Evolutionary conservation across 768 basidiomycete species (phyloP), one percentile per base, ranked within the genome.

Genomic region (Pulveroboletus sp.): DNA sequence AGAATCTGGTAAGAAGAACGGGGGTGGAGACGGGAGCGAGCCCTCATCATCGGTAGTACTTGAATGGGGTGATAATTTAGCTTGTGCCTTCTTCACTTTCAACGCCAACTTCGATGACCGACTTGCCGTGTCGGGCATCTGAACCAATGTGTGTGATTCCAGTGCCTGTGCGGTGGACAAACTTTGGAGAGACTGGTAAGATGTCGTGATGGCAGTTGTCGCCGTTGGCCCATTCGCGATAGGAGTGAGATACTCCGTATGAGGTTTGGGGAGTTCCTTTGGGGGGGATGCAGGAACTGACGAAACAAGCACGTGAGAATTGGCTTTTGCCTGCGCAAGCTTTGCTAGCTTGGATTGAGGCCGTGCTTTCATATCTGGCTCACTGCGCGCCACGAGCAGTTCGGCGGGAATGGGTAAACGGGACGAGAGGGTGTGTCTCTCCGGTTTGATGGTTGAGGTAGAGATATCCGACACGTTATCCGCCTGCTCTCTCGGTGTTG

Each of bases 161-260:
- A 48, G 43, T n/a, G 44, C 32, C 72, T 25, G 79, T 4, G 50
- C 11, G 5, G 63, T 58, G 6, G 69, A 81, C 8, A 90, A 72
- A 55, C 79, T 83, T 60, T 78, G 78, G 24, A 89, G 72, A 7
- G 83, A 80, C 51, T 89, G 87, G 53, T 88, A 89, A 0, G 84
- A 82, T 2, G 88, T 90, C 0, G 88, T 90, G 59, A 90, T 90
- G 2, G 88, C 88, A 14, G 87, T 89, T 1, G 88, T 90, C 12
- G 81, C 88, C n/a, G 86, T 82, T 4, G 85, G 70, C 1, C 88
- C 87, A 59, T 90, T 90, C n/a, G 85, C 85, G 38, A 85, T 87
- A 2, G 89, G 88, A 14, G 79, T 85, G 11, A 89, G 68, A 61
- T 84, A 87, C 60, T 89, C 82, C 6, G 88, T 90, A 42, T 67